phyloP scores from a whole-genome alignment of 306 rosid genomes.

The Neltuma alba region DNA sequence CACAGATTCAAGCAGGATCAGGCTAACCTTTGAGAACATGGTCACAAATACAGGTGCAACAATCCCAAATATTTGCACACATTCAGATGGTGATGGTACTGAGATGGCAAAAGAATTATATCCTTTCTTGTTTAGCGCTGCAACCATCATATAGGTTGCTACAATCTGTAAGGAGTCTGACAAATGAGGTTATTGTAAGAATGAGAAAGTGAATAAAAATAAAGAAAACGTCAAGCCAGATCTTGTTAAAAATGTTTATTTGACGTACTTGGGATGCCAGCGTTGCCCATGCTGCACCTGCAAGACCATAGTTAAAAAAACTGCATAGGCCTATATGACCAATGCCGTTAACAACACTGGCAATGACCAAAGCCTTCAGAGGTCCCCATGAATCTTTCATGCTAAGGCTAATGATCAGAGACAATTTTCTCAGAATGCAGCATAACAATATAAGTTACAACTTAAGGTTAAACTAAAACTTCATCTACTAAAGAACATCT shows the following conservation, averaged over 20 bases:
- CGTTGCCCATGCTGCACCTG: constrained; percentile 92
- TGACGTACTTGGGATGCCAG: constrained; percentile 70
- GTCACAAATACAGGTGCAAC: constrained; percentile 75
- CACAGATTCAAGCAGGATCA: constrained; percentile 4
- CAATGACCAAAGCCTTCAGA: constrained; percentile 70
- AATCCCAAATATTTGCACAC: constrained; percentile 47
- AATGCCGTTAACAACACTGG: constrained; percentile 61
- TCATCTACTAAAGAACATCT: neutral
- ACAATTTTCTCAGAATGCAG: neutral
- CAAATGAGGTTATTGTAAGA: neutral
- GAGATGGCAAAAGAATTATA: constrained; percentile 55
- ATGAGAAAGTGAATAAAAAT: neutral
- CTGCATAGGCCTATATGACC: constrained; percentile 73
- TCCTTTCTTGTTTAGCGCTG: constrained; percentile 61
- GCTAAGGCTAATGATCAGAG: constrained; percentile 62
- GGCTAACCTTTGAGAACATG: constrained; percentile 73
- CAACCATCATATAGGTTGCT: constrained; percentile 74
- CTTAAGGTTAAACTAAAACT: neutral
- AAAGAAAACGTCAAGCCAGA: neutral
- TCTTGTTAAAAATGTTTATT: neutral
- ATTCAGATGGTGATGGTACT: constrained; percentile 59
- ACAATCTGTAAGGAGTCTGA: constrained; percentile 56
- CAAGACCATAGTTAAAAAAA: constrained; percentile 64
- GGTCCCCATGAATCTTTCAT: constrained; percentile 96
- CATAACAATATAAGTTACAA: neutral